Conservation (phyloP, 306 rosid species). For the Sicyos baderoa region DNA sequence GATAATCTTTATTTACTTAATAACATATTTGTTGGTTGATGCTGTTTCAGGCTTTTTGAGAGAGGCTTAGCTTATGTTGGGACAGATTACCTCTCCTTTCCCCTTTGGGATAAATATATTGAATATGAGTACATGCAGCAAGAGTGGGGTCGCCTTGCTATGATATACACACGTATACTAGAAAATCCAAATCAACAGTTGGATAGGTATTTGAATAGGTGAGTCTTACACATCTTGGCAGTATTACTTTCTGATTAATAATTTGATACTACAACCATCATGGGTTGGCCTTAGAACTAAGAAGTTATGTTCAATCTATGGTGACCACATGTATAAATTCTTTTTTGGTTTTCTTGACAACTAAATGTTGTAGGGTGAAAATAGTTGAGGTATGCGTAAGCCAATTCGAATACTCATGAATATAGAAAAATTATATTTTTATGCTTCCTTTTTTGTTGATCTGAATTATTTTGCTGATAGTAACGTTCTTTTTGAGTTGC, state of each 20-base stretch:
- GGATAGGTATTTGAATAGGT: slow-evolving; percentile 93
- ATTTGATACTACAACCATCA: background rate
- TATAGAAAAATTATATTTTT: no score
- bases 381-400: no score
- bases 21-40: slow-evolving; percentile 28
- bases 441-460: no score
- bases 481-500: no score
- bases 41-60: slow-evolving; percentile 86
- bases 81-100: slow-evolving; percentile 85
- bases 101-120: slow-evolving; percentile 95
- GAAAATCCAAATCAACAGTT: slow-evolving; percentile 94
- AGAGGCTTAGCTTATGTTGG: slow-evolving; percentile 94
- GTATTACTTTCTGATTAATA: background rate
- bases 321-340: no score
- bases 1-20: slow-evolving; percentile 30
- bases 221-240: slow-evolving; percentile 3
- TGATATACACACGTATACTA: slow-evolving; percentile 78
- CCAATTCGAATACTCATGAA: no score
- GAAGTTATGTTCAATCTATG: no score
- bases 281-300: no score
- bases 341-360: no score
- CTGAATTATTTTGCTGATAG: no score
- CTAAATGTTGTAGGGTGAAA: no score
- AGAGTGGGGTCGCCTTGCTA: slow-evolving; percentile 86
- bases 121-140: slow-evolving; percentile 96